Percentiles rank a stretch among this genome's conserved stretches.
These are phyloP conservation scores for Periconia digitata DNA, from an alignment of 2,329 filamentous ascomycete genomes.

Conservation along the genomic window DNA sequence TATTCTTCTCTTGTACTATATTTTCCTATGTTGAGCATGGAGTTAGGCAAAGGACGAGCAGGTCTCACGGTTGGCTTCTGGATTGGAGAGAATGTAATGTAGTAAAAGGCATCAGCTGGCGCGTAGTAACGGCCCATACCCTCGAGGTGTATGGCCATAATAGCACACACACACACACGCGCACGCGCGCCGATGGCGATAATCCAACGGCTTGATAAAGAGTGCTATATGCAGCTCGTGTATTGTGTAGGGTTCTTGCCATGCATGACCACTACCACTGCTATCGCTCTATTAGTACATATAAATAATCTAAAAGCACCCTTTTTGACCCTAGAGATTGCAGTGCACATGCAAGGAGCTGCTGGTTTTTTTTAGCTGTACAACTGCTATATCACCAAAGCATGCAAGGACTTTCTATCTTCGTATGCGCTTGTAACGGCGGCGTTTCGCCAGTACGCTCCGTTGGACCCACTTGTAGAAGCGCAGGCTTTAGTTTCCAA, in stretches of 20 bases:
- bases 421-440: conserved; percentile 3
- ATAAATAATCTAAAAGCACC: background rate
- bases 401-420: background rate
- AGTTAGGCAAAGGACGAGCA: conserved; percentile 13
- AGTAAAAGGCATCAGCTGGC: background rate
- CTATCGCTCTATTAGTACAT: background rate
- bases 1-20: conserved; percentile 10
- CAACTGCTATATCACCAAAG: conserved; percentile 3
- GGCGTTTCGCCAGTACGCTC: conserved; percentile 1
- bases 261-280: background rate
- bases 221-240: background rate
- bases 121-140: conserved; percentile 1
- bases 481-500: conserved; percentile 1
- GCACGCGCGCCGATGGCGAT: too few species aligned
- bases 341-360: conserved; percentile 1
- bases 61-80: conserved; percentile 12
- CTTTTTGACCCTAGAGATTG: background rate
- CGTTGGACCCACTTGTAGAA: background rate
- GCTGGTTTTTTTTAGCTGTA: background rate
- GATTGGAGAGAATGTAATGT: background rate
- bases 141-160: background rate
- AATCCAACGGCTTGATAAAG: too few species aligned
- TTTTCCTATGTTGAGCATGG: conserved; percentile 20
- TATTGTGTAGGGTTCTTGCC: background rate
- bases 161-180: background rate